phyloP scores from a whole-genome alignment of 2,329 filamentous ascomycete genomes.

The Herpotrichia juniperi region DNA sequence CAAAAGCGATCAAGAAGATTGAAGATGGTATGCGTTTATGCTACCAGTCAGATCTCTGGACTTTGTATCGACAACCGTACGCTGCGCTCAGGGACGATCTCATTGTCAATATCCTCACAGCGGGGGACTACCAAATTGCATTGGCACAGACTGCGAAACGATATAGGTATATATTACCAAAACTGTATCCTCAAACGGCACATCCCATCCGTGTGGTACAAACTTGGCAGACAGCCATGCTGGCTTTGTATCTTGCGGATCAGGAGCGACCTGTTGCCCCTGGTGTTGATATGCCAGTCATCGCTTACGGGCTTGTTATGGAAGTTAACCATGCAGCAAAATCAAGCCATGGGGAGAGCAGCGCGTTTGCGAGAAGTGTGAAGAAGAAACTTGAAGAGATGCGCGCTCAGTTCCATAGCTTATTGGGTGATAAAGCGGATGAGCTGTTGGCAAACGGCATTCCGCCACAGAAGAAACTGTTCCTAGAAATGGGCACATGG shows the following conservation, averaged over 20 bases:
- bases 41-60: conserved; percentile 50
- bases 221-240: conserved; percentile 47
- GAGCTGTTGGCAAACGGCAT: conserved; percentile 27
- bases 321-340: conserved; percentile 48
- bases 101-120: conserved; percentile 55
- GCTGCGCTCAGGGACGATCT: conserved; percentile 60
- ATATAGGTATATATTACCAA: conserved; percentile 58
- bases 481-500: conserved; percentile 40
- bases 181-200: conserved; percentile 53
- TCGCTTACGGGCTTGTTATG: conserved; percentile 50
- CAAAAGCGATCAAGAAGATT: conserved; percentile 43
- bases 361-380: conserved; percentile 48
- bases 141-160: conserved; percentile 59
- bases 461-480: conserved; percentile 29
- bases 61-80: conserved; percentile 60
- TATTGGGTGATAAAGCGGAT: conserved; percentile 25
- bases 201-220: conserved; percentile 64
- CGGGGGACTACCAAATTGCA: conserved; percentile 52
- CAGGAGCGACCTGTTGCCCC: conserved; percentile 32
- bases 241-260: conserved; percentile 40
- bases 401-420: conserved; percentile 31
- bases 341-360: conserved; percentile 51
- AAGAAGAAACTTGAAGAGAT: conserved; percentile 46
- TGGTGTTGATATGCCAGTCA: conserved; percentile 49
- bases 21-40: conserved; percentile 49